Evolutionary conservation across 164 flowering plant genomes (phyloP).

Genomic region (Buxus sempervirens): DNA sequence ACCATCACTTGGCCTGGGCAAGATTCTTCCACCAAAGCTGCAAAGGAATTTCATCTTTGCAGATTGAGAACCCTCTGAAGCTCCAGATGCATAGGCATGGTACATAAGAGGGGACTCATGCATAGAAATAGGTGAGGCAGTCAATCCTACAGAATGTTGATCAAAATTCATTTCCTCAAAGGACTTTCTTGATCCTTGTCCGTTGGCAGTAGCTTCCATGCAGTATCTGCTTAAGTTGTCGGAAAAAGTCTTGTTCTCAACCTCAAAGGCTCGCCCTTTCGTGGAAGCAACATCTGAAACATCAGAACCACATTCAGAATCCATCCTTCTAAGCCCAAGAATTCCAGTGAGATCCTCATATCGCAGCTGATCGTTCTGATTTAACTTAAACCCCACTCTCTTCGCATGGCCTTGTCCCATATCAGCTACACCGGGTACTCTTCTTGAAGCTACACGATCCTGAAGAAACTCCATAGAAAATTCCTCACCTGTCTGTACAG

Average conservation of each 20-base stretch:
- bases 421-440: conserved; percentile 21
- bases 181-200: conserved; percentile 19
- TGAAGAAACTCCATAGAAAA: conserved; percentile 62
- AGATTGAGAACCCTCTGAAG: conserved; percentile 33
- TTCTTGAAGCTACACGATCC: conserved; percentile 38
- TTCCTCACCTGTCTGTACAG: conserved; percentile 80
- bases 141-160: conserved; percentile 16
- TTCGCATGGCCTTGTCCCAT: conserved; percentile 19
- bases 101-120: conserved; percentile 32
- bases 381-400: conserved; percentile 21
- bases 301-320: conserved; percentile 28
- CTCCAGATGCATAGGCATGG: conserved; percentile 24
- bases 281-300: conserved; percentile 11
- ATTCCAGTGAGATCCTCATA: conserved; percentile 47
- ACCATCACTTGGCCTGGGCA: conserved; percentile 78
- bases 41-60: conserved; percentile 74
- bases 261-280: conserved; percentile 13
- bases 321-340: conserved; percentile 41
- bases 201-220: conserved; percentile 23
- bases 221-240: conserved; percentile 23
- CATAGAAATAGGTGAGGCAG: conserved; percentile 15
- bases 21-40: conserved; percentile 84
- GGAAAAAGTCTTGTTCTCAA: conserved; percentile 24
- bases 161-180: conserved; percentile 24
- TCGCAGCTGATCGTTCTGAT: conserved; percentile 27